A percentile compares a stretch with the other conserved stretches of the same genome.
phyloP scores from a whole-genome alignment of 2,329 filamentous ascomycete genomes.

The Xylaria polymorpha region DNA sequence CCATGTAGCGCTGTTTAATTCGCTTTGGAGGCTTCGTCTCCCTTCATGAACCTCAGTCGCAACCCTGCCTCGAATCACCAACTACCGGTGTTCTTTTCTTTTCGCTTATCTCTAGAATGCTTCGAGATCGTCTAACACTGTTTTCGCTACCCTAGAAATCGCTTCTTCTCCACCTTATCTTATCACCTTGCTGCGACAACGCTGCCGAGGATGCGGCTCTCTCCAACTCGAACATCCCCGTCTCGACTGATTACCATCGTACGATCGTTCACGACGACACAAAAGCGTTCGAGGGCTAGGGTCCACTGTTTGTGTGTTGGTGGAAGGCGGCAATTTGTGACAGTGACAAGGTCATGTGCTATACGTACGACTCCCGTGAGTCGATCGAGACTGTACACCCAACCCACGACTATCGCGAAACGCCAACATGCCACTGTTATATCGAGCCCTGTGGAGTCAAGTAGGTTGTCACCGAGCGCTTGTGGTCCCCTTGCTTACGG shows the following conservation, averaged over 20 bases:
- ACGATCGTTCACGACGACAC: slow-evolving; percentile 37
- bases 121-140: slow-evolving; percentile 15
- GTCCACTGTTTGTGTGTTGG: slow-evolving; percentile 38
- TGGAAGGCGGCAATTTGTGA: slow-evolving; percentile 39
- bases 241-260: slow-evolving; percentile 36
- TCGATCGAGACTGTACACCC: slow-evolving; percentile 20
- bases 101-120: slow-evolving; percentile 29
- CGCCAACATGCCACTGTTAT: slow-evolving; percentile 42
- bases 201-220: slow-evolving; percentile 43
- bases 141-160: slow-evolving; percentile 3
- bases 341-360: slow-evolving; percentile 28
- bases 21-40: slow-evolving; percentile 3
- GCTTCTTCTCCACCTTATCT: neutral
- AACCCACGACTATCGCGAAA: slow-evolving; percentile 26
- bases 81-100: neutral
- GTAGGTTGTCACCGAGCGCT: slow-evolving; percentile 36
- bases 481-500: slow-evolving; percentile 19
- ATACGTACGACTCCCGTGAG: neutral
- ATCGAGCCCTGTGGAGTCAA: slow-evolving; percentile 36
- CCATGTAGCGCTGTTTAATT: slow-evolving; percentile 5
- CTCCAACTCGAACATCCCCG: slow-evolving; percentile 36
- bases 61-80: neutral
- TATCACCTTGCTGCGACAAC: slow-evolving; percentile 22
- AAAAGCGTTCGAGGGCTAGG: slow-evolving; percentile 31
- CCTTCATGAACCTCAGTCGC: neutral